A percentile compares a stretch with the other conserved stretches of the same genome.
phyloP scores from a whole-genome alignment of 1,284 basidiomycete species.

The Cutaneotrichosporon cavernicola region DNA sequence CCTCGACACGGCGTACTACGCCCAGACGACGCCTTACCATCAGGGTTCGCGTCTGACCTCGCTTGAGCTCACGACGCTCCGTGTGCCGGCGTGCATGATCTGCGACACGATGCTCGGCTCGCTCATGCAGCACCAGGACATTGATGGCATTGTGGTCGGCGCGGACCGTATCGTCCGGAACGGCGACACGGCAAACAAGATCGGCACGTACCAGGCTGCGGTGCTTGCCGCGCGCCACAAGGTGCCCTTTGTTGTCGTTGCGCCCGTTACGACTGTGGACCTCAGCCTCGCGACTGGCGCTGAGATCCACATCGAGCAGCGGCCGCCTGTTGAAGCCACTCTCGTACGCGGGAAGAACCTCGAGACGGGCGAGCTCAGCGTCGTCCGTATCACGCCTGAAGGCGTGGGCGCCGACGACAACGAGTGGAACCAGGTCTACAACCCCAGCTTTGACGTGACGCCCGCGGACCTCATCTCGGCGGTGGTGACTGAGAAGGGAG shows the following conservation, averaged over 20 bases:
- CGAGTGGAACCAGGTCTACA: conserved; percentile 64
- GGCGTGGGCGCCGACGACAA: conserved; percentile 48
- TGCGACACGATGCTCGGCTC: conserved; percentile 92
- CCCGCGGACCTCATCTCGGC: conserved; percentile 66
- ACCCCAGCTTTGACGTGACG: conserved; percentile 91
- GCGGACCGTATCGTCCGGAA: conserved; percentile 83
- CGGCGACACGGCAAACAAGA: conserved; percentile 93
- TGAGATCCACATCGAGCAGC: conserved; percentile 87
- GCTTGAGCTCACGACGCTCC: conserved; percentile 75
- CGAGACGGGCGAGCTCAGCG: conserved; percentile 45
- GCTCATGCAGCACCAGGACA: conserved; percentile 77
- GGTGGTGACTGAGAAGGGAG: conserved; percentile 87
- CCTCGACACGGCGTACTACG: conserved; percentile 78
- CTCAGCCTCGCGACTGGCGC: conserved; percentile 70
- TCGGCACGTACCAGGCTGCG: conserved; percentile 87
- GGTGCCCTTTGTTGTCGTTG: conserved; percentile 85
- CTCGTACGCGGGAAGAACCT: conserved; percentile 67
- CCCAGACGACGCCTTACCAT: conserved; percentile 86
- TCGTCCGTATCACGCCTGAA: conserved; percentile 52
- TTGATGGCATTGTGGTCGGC: conserved; percentile 83
- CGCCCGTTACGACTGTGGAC: conserved; percentile 85
- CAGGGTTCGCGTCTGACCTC: conserved; percentile 76
- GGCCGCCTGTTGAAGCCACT: conserved; percentile 79
- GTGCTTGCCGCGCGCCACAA: conserved; percentile 78
- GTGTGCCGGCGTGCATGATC: conserved; percentile 84